Percentiles rank a stretch among this genome's conserved stretches.
Conservation (phyloP, 805 yeast species). For the Pichia pseudocactophila region DNA sequence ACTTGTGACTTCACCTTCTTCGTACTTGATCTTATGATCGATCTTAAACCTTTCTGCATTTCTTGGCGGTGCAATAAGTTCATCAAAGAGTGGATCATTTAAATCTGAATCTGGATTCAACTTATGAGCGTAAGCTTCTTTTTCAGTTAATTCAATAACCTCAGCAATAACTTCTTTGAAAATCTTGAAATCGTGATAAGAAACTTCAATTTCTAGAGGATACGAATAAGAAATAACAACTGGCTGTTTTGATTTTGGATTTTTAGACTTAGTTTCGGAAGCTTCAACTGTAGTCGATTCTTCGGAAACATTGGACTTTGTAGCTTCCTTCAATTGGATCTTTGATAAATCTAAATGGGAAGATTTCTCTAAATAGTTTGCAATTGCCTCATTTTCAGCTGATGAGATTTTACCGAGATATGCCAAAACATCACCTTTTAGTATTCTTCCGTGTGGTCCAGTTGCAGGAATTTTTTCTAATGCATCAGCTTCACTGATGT, state of each 20-base stretch:
- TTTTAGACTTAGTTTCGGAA: slow-evolving; percentile 7
- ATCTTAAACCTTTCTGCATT: slow-evolving; percentile 35
- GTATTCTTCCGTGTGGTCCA: slow-evolving; percentile 81
- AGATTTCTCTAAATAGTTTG: slow-evolving; percentile 45
- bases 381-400: slow-evolving; percentile 43
- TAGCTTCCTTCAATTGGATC: slow-evolving; percentile 36
- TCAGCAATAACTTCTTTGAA: slow-evolving; percentile 29
- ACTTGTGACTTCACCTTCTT: slow-evolving; percentile 18
- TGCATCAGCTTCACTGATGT: slow-evolving; percentile 65
- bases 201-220: slow-evolving; percentile 6
- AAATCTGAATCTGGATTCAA: slow-evolving; percentile 34
- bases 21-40: slow-evolving; percentile 24
- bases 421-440: slow-evolving; percentile 88
- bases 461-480: slow-evolving; percentile 64
- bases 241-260: slow-evolving; percentile 28
- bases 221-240: slow-evolving; percentile 1
- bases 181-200: slow-evolving; percentile 1
- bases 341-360: slow-evolving; percentile 66
- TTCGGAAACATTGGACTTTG: slow-evolving; percentile 5
- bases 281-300: slow-evolving; percentile 12
- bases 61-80: slow-evolving; percentile 38
- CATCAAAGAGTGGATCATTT: slow-evolving; percentile 55
- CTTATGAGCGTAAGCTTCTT: slow-evolving; percentile 32
- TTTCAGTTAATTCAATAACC: slow-evolving; percentile 39
- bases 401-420: slow-evolving; percentile 63